Conservation (phyloP, 768 basidiomycete species). For the Mycena polygramma region DNA sequence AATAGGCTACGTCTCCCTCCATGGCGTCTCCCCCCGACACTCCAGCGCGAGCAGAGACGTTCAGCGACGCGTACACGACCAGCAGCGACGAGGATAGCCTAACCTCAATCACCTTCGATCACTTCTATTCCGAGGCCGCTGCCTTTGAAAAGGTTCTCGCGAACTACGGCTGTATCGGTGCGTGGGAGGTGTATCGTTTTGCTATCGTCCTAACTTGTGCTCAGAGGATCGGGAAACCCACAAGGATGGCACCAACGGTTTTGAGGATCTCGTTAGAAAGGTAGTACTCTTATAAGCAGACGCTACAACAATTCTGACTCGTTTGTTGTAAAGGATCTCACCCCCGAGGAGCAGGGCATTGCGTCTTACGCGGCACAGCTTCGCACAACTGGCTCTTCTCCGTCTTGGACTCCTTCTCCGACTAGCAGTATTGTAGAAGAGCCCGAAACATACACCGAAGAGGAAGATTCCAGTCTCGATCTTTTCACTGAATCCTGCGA, state of each 20-base stretch:
- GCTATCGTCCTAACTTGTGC: background rate
- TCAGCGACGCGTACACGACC: background rate
- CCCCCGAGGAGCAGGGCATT: slow-evolving; percentile 48
- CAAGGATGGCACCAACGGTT: slow-evolving; percentile 47
- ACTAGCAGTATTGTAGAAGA: slow-evolving; percentile 41
- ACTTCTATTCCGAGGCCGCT: slow-evolving; percentile 19
- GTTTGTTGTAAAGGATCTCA: slow-evolving; percentile 54
- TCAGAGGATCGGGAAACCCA: slow-evolving; percentile 8
- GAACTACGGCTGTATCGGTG: slow-evolving; percentile 13
- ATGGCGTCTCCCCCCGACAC: slow-evolving; percentile 10
- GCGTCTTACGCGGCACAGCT: slow-evolving; percentile 54
- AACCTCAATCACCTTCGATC: slow-evolving; percentile 1
- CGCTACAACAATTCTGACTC: too few relatives aligned
- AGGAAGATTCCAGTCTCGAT: slow-evolving; percentile 21
- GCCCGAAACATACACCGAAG: slow-evolving; percentile 41
- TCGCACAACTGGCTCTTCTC: slow-evolving; percentile 45
- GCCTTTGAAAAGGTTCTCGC: slow-evolving; percentile 29
- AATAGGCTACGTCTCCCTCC: too few relatives aligned
- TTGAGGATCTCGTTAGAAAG: slow-evolving; percentile 57
- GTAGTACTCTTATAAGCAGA: slow-evolving; percentile 15
- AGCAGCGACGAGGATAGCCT: slow-evolving; percentile 21
- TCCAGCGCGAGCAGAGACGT: slow-evolving; percentile 19
- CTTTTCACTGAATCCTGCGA: slow-evolving; percentile 24
- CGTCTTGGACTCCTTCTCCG: slow-evolving; percentile 45
- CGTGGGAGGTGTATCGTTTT: background rate